phyloP scores from a whole-genome alignment of 106 monocot genomes.

The Agapanthus africanus region DNA sequence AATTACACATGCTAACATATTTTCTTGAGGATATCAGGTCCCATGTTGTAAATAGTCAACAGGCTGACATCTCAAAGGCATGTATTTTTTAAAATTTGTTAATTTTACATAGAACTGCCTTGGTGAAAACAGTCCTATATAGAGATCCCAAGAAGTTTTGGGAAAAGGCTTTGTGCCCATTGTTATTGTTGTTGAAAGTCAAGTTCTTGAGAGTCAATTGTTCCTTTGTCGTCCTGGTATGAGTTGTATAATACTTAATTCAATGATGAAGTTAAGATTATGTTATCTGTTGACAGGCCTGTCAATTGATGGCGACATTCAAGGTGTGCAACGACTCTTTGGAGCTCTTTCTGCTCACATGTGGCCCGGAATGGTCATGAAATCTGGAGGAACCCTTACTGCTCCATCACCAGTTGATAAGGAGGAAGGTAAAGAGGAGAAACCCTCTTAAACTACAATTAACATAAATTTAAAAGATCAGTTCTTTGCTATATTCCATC shows the following conservation, averaged over 20 bases:
- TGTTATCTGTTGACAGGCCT: slow-evolving; percentile 47
- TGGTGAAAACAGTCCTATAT: neutral
- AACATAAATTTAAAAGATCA: no score
- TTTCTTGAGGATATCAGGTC: no score
- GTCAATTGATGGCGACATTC: slow-evolving; percentile 87
- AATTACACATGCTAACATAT: no score
- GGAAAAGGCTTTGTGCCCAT: neutral
- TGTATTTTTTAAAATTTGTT: neutral
- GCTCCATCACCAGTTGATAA: slow-evolving; percentile 27
- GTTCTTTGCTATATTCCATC: no score
- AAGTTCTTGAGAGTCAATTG: neutral
- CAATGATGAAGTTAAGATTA: neutral
- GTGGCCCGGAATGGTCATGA: slow-evolving; percentile 99
- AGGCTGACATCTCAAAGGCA: no score
- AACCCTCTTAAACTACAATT: no score
- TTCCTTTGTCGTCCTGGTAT: neutral
- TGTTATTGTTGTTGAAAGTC: neutral
- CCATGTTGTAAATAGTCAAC: no score
- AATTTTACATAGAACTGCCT: neutral
- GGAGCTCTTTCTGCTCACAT: slow-evolving; percentile 92
- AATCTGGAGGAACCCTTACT: slow-evolving; percentile 61
- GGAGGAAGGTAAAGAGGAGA: no score
- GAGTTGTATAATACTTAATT: neutral
- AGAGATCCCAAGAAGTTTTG: neutral
- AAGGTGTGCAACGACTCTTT: slow-evolving; percentile 75